A percentile compares a stretch with the other conserved stretches of the same genome.
Evolutionary conservation across 2,329 filamentous ascomycete species (phyloP).

Genomic region (Alternaria sp.): DNA sequence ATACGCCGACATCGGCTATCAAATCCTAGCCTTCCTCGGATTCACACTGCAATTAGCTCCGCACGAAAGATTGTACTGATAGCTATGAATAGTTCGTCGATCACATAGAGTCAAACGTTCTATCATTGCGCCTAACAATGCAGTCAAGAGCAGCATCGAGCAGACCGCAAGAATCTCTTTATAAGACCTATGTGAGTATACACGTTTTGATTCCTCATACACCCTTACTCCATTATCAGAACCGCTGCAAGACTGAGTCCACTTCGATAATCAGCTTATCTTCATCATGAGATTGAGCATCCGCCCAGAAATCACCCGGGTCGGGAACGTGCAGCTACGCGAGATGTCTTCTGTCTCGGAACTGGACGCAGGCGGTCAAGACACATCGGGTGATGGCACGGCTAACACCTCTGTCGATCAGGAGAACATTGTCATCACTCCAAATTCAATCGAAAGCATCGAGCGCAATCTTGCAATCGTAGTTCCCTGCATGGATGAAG

Average conservation of each 20-base stretch:
- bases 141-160: neutral
- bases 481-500: constrained; percentile 24
- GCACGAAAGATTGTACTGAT: neutral
- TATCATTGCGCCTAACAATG: neutral
- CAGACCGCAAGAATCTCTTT: neutral
- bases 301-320: neutral
- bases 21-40: neutral
- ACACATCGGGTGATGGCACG: neutral
- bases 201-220: neutral
- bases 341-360: constrained; percentile 13
- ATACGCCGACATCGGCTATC: neutral
- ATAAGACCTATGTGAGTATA: neutral
- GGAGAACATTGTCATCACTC: constrained; percentile 8
- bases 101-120: neutral
- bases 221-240: neutral
- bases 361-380: constrained; percentile 13
- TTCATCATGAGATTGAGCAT: neutral
- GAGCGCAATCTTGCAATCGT: constrained; percentile 19
- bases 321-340: constrained; percentile 18
- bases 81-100: neutral
- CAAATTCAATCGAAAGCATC: constrained; percentile 3
- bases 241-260: neutral
- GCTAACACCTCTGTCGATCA: neutral
- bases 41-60: neutral
- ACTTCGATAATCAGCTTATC: neutral